Evolutionary conservation across 805 yeast species (phyloP).

Genomic region (Maudiozyma turicensis): DNA sequence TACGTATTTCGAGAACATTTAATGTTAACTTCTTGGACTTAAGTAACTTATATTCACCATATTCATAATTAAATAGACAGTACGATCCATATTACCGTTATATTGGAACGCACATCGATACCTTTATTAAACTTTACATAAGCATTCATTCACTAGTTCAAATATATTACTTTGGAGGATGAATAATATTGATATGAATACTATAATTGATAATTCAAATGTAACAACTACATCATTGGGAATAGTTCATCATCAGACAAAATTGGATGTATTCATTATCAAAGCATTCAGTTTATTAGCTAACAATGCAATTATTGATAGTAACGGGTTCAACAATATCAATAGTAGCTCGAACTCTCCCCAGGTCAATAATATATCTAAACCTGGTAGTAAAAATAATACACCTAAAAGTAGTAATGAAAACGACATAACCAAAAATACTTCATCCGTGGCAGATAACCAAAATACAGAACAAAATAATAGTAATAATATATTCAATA

Average conservation of each 20-base stretch:
- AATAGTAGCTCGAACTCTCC: slow-evolving; percentile 17
- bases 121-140: neutral
- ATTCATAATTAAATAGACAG: too few species aligned
- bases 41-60: too few species aligned
- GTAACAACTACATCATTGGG: slow-evolving; percentile 2
- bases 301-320: slow-evolving; percentile 13
- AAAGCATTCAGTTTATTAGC: slow-evolving; percentile 18
- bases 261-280: slow-evolving; percentile 23
- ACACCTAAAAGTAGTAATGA: slow-evolving; percentile 1
- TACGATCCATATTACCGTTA: too few species aligned
- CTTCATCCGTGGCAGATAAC: neutral
- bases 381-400: slow-evolving; percentile 1
- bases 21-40: too few species aligned
- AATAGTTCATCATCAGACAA: slow-evolving; percentile 17
- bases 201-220: neutral
- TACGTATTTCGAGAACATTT: too few species aligned
- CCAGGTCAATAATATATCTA: neutral
- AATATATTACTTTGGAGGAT: neutral
- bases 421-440: slow-evolving; percentile 1
- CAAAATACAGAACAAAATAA: neutral
- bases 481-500: neutral
- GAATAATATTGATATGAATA: slow-evolving; percentile 6
- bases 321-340: slow-evolving; percentile 4
- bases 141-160: too few species aligned
- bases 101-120: neutral